These are phyloP conservation scores for Clavulina sp. DNA, from an alignment of 768 basidiomycete species.

Conservation along the genomic window DNA sequence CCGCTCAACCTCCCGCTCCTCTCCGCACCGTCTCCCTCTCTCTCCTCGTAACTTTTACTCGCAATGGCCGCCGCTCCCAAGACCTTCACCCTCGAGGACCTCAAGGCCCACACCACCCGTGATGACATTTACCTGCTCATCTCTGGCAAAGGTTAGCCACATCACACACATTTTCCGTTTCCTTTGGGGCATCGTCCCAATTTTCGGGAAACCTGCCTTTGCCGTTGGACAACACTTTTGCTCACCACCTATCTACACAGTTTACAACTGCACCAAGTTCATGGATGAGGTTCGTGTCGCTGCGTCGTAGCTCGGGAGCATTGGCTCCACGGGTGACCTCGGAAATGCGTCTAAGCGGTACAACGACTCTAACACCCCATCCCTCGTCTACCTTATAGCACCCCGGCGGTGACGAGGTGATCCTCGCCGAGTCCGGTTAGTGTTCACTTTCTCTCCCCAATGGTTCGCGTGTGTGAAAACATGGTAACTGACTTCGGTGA, in stretches of 20 bases:
- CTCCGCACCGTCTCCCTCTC: no score
- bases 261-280: constrained; percentile 88
- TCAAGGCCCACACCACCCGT: constrained; percentile 58
- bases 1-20: not conserved
- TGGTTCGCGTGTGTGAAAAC: not conserved
- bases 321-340: constrained; percentile 4
- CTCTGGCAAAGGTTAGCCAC: constrained; percentile 68
- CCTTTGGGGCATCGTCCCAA: not conserved
- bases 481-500: no score
- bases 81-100: constrained; percentile 36
- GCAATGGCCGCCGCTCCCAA: constrained; percentile 8
- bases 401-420: constrained; percentile 96
- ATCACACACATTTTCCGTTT: no score
- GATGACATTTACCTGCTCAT: constrained; percentile 68
- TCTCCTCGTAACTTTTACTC: not conserved
- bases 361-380: no score
- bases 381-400: constrained; percentile 48
- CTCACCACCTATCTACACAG: constrained; percentile 26
- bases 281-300: constrained; percentile 61
- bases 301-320: not conserved
- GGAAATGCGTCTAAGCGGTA: no score
- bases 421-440: constrained; percentile 80
- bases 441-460: not conserved
- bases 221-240: constrained; percentile 4
- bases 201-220: not conserved